Conservation (phyloP, 768 basidiomycete species). For the Galerina marginata region DNA sequence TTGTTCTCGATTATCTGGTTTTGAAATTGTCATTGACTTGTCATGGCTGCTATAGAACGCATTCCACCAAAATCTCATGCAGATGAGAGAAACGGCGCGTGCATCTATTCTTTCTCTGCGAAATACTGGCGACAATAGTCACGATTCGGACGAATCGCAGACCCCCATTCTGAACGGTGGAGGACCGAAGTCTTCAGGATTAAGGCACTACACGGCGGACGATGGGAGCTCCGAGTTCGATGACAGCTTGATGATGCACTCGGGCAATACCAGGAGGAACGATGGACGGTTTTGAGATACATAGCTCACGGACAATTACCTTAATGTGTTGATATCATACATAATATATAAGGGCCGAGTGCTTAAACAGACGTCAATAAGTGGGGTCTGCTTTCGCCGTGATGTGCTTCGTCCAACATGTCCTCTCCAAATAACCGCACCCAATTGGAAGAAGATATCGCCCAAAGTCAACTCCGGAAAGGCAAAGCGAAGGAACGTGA, state of each 20-base stretch:
- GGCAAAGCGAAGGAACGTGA: constrained; percentile 39
- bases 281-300: constrained; percentile 43
- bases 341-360: not conserved
- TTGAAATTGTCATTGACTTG: not conserved
- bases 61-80: constrained; percentile 79
- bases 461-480: constrained; percentile 31
- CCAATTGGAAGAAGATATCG: constrained; percentile 9
- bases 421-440: constrained; percentile 3
- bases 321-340: constrained; percentile 1
- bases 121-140: constrained; percentile 52
- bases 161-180: constrained; percentile 57
- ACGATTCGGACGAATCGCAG: constrained; percentile 60
- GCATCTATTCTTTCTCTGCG: constrained; percentile 66
- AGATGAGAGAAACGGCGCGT: constrained; percentile 79
- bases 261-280: constrained; percentile 29
- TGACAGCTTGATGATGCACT: constrained; percentile 52
- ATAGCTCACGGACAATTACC: not conserved
- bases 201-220: constrained; percentile 58
- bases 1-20: not conserved
- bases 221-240: constrained; percentile 55
- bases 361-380: constrained; percentile 5
- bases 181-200: constrained; percentile 57
- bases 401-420: constrained; percentile 1
- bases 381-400: not conserved
- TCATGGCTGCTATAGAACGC: constrained; percentile 54